Evolutionary conservation across 2,329 filamentous ascomycete species (phyloP), one percentile per base, ranked within the genome.

Genomic region (Lomentospora prolificans): DNA sequence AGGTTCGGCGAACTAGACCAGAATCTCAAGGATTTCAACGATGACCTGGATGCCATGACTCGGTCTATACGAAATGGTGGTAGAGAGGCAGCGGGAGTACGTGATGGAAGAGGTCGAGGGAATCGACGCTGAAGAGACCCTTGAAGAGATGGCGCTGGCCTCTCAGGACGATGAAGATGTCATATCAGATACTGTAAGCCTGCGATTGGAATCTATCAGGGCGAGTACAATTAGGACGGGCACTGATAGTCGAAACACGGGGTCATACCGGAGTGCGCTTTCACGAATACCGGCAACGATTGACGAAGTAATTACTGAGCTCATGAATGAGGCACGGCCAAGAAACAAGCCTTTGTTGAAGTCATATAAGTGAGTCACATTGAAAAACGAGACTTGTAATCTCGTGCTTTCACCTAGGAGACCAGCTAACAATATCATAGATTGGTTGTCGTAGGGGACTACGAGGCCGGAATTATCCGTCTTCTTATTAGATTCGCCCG

Each of bases 21-120:
- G 55, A 50, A 58, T 17, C 30, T 58, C 33, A 56, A 39, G 24
- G 57, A 54, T 30, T 41, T 54, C 28, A 57, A 44, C 14, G 55
- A 58, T 27, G 57, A 58, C 30, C 39, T 58, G 36, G 55, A 58
- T 30, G 36, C 19, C 17, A 52, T 57, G 48, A 51, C 19, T 14
- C 22, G 51, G 4, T 27, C 50, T 4, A 6, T 51, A 8, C 8
- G 28, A 9, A 8, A 17, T 12, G n/a, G 9, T 28, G 27, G 25
- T 14, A 4, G 24, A 7, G 7, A 28, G 17, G 27, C 50, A 51
- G 27, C 5, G 27, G 7, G 19, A 8, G 7, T 46, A 46, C 39
- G 19, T 46, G 12, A n/a, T 8, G 39, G 5, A 46, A n/a, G 50
- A 27, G 50, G 39, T 46, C 12, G 39, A n/a, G n/a, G n/a, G 7